These are phyloP conservation scores for Aspergillus japonicus DNA, from an alignment of 2,329 filamentous ascomycete species.

Conservation along the genomic window DNA sequence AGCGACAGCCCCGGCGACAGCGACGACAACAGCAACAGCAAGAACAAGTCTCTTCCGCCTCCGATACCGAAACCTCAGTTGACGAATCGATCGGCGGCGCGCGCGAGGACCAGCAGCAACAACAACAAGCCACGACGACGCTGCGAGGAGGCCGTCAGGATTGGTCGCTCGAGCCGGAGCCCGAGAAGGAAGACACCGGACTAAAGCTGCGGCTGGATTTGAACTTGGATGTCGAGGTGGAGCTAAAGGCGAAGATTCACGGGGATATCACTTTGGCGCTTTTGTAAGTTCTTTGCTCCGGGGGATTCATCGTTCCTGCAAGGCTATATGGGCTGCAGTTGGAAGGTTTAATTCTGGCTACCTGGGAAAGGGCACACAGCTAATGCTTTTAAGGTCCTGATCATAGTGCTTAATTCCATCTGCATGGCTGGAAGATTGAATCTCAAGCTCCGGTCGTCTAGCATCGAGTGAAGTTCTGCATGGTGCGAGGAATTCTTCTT, in stretches of 20 bases:
- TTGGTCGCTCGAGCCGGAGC: constrained; percentile 13
- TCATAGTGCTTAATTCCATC: too few relatives aligned
- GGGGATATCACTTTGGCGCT: constrained; percentile 60
- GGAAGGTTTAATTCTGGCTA: too few relatives aligned
- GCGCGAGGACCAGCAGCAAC: neutral
- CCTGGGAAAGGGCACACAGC: too few relatives aligned
- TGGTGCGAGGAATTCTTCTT: too few relatives aligned
- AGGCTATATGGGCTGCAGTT: too few relatives aligned
- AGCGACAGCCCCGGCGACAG: neutral
- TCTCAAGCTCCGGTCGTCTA: too few relatives aligned
- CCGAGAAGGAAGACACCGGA: constrained; percentile 40
- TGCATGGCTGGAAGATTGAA: too few relatives aligned
- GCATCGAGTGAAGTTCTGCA: too few relatives aligned
- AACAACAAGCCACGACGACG: constrained; percentile 23
- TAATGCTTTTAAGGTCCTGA: too few relatives aligned
- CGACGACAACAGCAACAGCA: neutral
- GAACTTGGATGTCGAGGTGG: constrained; percentile 63
- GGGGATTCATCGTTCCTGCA: too few relatives aligned
- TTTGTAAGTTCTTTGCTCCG: constrained; percentile 36
- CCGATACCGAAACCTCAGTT: neutral
- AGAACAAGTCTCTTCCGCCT: neutral
- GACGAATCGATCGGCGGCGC: neutral
- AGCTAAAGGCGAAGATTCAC: constrained; percentile 65
- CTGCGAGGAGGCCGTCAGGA: constrained; percentile 20
- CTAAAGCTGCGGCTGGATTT: constrained; percentile 58